Base-by-base conservation (phyloP, 2,329 filamentous ascomycete genomes). In the Fusarium sp. region DNA sequence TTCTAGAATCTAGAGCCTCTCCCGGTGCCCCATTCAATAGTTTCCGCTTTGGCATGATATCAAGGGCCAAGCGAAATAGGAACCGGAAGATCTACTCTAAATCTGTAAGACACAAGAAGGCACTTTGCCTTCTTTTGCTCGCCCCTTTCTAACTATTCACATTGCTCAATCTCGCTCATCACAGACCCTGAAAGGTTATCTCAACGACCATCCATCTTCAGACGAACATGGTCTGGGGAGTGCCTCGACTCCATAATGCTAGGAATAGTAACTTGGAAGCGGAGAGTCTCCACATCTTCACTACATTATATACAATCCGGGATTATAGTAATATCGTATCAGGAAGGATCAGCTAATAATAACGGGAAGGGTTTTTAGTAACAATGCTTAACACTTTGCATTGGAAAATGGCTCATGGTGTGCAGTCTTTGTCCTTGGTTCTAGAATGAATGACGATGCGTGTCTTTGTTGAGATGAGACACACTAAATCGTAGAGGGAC, bases 251-350 rank as follows among this genome's bases (percentile, higher is more conserved):
- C 41, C 49, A n/a, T 27, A 40, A 46, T 57, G 28, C 47, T 37
- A 58, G 59, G 48, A 69, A 71, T 68, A 71, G 68, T 32, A 68
- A 55, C 49, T 37, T 54, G 40, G 32, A 54, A 65, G 55, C 50
- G 54, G 59, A 56, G 59, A 55, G 27, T 51, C 59, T 37, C 54
- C 47, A 55, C 55, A 67, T 41, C 28, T 53, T 53, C n/a, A 51
- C 18, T 40, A 69, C 32, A 20, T 47, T 41, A 28, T 41, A 28
- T 28, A 30, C 37, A 16, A 42, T 13, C 60, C 41, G n/a, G 37
- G 49, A 51, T 37, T 23, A 51, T 51, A 28, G 18, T 53, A 27
- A 21, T 28, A 42, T 41, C 18, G 49, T 28, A 42, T 42, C 34
- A 51, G 6, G 16, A 51, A 51, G 34, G 34, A 42, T 42, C 49